These are phyloP conservation scores for Talaromyces sp. DNA, from an alignment of 2,329 filamentous ascomycete genomes.

Conservation along the genomic window DNA sequence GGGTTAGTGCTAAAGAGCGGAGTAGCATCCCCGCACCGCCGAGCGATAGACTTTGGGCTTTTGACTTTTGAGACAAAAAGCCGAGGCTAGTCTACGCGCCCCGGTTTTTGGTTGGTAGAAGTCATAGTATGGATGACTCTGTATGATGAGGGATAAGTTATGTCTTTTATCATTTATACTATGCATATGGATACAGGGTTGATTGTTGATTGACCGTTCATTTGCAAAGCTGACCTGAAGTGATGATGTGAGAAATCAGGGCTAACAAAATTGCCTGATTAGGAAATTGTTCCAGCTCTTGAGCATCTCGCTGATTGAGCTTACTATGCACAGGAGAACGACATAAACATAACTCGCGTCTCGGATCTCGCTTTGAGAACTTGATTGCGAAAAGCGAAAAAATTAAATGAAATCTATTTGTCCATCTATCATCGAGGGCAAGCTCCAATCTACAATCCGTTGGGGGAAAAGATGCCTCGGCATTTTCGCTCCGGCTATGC, in stretches of 20 bases:
- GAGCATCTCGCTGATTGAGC: too few species aligned
- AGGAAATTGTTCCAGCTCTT: background rate
- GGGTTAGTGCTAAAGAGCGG: background rate
- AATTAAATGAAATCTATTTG: background rate
- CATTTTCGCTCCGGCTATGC: background rate
- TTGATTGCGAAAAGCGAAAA: background rate
- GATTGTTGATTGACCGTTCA: background rate
- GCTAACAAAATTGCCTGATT: background rate
- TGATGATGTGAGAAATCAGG: background rate
- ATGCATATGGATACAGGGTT: too few species aligned
- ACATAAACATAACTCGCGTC: background rate
- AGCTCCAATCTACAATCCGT: background rate
- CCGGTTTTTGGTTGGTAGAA: background rate
- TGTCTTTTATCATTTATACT: too few species aligned
- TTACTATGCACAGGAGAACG: background rate
- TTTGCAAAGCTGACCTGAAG: background rate
- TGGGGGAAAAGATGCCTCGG: background rate
- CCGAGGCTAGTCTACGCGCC: background rate
- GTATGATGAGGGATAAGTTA: too few species aligned
- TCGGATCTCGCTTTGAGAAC: too few species aligned
- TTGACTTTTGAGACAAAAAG: background rate
- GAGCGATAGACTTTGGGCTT: background rate
- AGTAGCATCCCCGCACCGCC: slow-evolving; percentile 3
- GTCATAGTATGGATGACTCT: too few species aligned
- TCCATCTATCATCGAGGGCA: background rate